These are phyloP conservation scores for Hyaloscypha variabilis DNA, from an alignment of 495 filamentous ascomycete genomes.

Conservation along the genomic window DNA sequence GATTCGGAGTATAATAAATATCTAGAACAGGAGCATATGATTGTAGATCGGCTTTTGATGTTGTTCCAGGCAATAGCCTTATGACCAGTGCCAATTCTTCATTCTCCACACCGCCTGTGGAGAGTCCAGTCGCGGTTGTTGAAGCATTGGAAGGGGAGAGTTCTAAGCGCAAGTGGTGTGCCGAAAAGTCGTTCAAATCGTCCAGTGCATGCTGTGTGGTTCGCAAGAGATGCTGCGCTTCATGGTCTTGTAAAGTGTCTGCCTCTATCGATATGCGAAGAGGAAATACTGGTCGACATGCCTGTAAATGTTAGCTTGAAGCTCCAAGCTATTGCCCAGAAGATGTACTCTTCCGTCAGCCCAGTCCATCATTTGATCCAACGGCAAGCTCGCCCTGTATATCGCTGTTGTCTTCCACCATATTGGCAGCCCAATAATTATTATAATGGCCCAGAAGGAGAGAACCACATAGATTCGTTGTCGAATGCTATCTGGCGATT, in stretches of 20 bases:
- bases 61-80: conserved; percentile 65
- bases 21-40: conserved; percentile 73
- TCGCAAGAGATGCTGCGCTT: conserved; percentile 77
- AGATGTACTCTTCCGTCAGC: conserved; percentile 80
- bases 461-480: conserved; percentile 73
- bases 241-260: conserved; percentile 58
- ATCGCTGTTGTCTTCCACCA: conserved; percentile 98
- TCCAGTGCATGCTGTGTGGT: conserved; percentile 89
- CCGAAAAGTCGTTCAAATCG: conserved; percentile 89
- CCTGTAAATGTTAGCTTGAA: conserved; percentile 50
- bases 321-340: neutral
- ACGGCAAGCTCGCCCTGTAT: conserved; percentile 81
- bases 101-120: conserved; percentile 33
- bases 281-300: conserved; percentile 86
- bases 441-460: conserved; percentile 88
- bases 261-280: conserved; percentile 79
- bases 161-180: conserved; percentile 81
- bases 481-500: conserved; percentile 67
- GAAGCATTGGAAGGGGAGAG: conserved; percentile 47
- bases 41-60: conserved; percentile 63
- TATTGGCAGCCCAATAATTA: conserved; percentile 86
- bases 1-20: conserved; percentile 76
- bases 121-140: conserved; percentile 1
- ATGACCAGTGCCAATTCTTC: conserved; percentile 62
- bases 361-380: conserved; percentile 90